Base-by-base conservation (phyloP, 306 rosid genomes). In the Quillaja saponaria region DNA sequence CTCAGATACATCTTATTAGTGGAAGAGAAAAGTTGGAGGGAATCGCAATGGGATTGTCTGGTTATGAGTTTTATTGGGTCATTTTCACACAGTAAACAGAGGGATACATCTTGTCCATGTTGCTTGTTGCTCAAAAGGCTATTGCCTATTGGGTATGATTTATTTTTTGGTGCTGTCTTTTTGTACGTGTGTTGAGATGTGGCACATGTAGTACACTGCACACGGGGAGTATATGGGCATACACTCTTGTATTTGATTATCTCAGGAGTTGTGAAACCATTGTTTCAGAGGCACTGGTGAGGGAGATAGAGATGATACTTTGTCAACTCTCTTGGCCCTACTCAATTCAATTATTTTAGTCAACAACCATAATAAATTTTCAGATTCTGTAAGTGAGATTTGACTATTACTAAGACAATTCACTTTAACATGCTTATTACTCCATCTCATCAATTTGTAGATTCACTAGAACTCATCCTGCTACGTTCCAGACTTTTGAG, bases 91-190 rank as follows among this genome's bases (percentile, higher is more conserved):
- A 16, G 42, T 10, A 15, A 31, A 18, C 10, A 48, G 64, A 58
- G 55, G 63, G 49, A 13, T 63, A 56, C 17, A 54, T 65, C 69
- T 60, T 73, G 69, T 52, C 48, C 86, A 84, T 70, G 86, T 84
- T 81, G 71, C 76, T 39, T 76, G 84, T 81, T 70, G 44, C 51
- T 65, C 35, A 46, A 74, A 66, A 78, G 85, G 82, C n/a, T n/a
- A n/a, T n/a, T n/a, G n/a, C n/a, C 61, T 71, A 75, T 78, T 70
- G 76, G 71, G 47, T 63, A 21, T 50, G 60, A 40, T n/a, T 54
- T 51, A 66, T n/a, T n/a, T 45, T 34, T 33, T 37, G 10, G 59
- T 80, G 78, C 67, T 75, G 75, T 65, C 73, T 58, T 71, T 72
- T 63, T 78, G 61, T 65, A 58, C 49, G 69, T 62, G 69, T 42